Conservation (phyloP, 768 basidiomycete genomes). For the Tricholoma flavovirens region DNA sequence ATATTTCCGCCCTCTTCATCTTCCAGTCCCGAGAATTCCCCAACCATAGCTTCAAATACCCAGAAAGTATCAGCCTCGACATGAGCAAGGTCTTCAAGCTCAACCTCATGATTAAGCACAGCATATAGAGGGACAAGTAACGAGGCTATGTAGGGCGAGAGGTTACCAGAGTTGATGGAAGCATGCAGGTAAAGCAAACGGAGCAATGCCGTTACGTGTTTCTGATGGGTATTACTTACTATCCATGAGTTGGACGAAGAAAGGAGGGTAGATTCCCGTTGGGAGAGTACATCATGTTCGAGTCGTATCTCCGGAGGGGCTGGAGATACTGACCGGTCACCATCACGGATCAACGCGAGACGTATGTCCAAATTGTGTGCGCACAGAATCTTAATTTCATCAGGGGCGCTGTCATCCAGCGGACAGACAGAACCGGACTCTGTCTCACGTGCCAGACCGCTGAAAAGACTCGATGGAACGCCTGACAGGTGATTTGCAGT, state of each 20-base stretch:
- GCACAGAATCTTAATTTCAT: conserved; percentile 41
- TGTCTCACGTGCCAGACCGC: conserved; percentile 46
- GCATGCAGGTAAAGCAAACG: conserved; percentile 70
- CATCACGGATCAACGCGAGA: conserved; percentile 36
- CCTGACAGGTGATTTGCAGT: conserved; percentile 52
- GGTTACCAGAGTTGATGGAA: conserved; percentile 64
- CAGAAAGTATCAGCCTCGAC: conserved; percentile 80
- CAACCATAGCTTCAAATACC: conserved; percentile 69
- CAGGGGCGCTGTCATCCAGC: conserved; percentile 40
- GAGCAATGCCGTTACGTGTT: conserved; percentile 57
- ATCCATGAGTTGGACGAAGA: conserved; percentile 27
- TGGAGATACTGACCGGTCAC: conserved; percentile 26
- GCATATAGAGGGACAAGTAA: conserved; percentile 66
- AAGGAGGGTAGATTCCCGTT: conserved; percentile 34
- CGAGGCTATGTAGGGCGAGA: conserved; percentile 64
- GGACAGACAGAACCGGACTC: conserved; percentile 42
- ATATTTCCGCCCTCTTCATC: conserved; percentile 55
- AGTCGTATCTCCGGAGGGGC: conserved; percentile 33
- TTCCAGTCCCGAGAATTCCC: conserved; percentile 70
- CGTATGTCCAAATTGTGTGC: conserved; percentile 52
- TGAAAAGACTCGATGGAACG: conserved; percentile 47
- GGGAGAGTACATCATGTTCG: conserved; percentile 22
- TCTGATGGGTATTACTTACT: conserved; percentile 46
- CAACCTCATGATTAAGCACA: conserved; percentile 54
- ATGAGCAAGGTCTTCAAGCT: conserved; percentile 55